Evolutionary conservation across 2,329 filamentous ascomycete genomes (phyloP), one percentile per base, ranked within the genome.

Genomic region (Ilyonectria sp.): DNA sequence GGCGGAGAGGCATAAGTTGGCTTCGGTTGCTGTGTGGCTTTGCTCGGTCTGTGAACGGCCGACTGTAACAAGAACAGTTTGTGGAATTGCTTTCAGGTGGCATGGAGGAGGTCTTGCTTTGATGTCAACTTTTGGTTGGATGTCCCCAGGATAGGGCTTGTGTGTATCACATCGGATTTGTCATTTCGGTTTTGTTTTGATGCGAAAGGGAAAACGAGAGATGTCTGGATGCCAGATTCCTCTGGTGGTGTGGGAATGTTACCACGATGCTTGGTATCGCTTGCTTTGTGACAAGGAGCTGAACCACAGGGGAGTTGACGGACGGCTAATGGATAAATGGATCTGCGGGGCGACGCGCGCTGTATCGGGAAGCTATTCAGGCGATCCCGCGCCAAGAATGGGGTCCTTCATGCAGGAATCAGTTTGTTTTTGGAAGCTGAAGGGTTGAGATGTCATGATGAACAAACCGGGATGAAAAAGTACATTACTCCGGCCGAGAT

Each of bases 1-100:
- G 49, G 17, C 7, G 44, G 29, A 33, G 65, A 75, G 26, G 62
- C 61, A 46, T 76, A 57, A 67, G 23, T 11, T 19, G 21, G 54
- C 9, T n/a, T 13, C 50, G 9, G 29, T 21, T 31, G 10, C 31
- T 11, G 11, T 7, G 29, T 15, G 35, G 37, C 35, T 49, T 19
- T 40, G 21, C 15, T 21, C 49, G 37, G 10, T 19, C 29, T 23
- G 21, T 17, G 5, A 33, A 23, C 1, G 10, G 19, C 26, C 13
- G 35, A 15, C 10, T 50, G 26, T 57, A 40, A n/a, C 17, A 33
- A 33, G 53, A 57, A 57, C 40, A 44, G 52, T 55, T 65, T 49
- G 31, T 40, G 17, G 6, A 29, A 44, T 13, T 7, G 13, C 35
- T 26, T 50, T 50, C 47, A 33, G 21, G 6, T 43, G 10, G 35